Conservation (phyloP, 140 eudicot genomes). For the Oenanthe javanica region DNA sequence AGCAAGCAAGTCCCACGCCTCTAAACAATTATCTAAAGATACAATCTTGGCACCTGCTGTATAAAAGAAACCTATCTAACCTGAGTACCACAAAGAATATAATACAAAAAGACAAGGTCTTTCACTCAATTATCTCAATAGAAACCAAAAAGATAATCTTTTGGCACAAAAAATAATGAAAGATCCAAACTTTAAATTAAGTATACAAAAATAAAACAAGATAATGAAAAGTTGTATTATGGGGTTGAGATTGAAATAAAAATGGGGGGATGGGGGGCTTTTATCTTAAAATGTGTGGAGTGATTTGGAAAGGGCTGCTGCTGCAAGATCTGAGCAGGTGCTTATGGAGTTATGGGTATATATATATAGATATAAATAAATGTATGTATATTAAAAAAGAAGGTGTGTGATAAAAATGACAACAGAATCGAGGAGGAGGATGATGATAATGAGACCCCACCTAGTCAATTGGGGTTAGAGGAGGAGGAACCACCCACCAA, state of each 20-base stretch:
- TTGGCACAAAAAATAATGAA: not conserved
- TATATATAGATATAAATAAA: not conserved
- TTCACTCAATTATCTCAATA: not conserved
- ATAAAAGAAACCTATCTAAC: not conserved
- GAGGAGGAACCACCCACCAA: not conserved
- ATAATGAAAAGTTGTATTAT: not conserved
- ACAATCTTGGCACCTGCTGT: not conserved
- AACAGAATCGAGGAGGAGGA: not conserved
- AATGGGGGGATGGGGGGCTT: not conserved
- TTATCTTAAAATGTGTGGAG: slow-evolving; percentile 8
- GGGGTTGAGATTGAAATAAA: not conserved
- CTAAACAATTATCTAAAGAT: not conserved
- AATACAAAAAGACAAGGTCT: not conserved
- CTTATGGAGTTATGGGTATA: not conserved
- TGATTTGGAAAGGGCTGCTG: not conserved
- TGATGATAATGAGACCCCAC: not conserved
- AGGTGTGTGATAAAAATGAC: not conserved
- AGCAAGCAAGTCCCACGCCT: not conserved
- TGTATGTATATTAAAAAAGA: not conserved
- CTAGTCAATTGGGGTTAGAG: not conserved
- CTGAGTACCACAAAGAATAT: not conserved
- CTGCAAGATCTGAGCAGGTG: slow-evolving; percentile 4
- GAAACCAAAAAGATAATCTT: not conserved
- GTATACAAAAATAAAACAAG: too few relatives aligned
- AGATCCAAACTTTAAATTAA: slow-evolving; percentile 1